Evolutionary conservation across 192 early-diverging fungal genomes (phyloP).

Genomic region (Umbelopsis sp.): DNA sequence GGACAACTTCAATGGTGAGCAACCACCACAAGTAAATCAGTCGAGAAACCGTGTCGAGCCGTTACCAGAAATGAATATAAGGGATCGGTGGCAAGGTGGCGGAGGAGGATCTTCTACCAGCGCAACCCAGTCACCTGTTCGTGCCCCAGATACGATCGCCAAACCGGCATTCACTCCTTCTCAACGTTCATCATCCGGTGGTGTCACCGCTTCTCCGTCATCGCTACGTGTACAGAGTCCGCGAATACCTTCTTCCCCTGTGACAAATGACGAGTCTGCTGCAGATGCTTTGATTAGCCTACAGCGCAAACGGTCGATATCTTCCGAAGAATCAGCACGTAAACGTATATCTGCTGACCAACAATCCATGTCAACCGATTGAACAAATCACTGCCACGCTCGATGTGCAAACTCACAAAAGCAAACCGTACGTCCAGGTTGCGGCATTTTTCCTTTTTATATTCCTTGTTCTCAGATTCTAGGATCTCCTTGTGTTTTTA

Average conservation of each 20-base stretch:
- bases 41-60: background rate
- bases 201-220: slow-evolving; percentile 2
- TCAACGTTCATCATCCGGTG: background rate
- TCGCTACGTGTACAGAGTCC: slow-evolving; percentile 12
- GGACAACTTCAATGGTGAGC: slow-evolving; percentile 7
- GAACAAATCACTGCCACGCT: no score
- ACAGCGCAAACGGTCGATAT: slow-evolving; percentile 2
- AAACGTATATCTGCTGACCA: background rate
- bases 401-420: no score
- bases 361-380: background rate
- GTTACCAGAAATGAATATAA: slow-evolving; percentile 6
- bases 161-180: background rate
- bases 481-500: no score
- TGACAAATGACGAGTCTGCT: slow-evolving; percentile 4
- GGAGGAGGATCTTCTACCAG: background rate
- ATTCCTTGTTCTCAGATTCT: no score
- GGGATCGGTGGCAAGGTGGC: background rate
- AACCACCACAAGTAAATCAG: background rate
- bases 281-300: slow-evolving; percentile 7
- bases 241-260: slow-evolving; percentile 2
- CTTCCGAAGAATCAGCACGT: background rate
- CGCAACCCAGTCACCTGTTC: background rate
- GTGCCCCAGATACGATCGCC: background rate
- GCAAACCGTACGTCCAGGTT: no score
- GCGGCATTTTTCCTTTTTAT: no score